Evolutionary conservation across 805 yeast species (phyloP).

Genomic region (Teunomyces kruisii): DNA sequence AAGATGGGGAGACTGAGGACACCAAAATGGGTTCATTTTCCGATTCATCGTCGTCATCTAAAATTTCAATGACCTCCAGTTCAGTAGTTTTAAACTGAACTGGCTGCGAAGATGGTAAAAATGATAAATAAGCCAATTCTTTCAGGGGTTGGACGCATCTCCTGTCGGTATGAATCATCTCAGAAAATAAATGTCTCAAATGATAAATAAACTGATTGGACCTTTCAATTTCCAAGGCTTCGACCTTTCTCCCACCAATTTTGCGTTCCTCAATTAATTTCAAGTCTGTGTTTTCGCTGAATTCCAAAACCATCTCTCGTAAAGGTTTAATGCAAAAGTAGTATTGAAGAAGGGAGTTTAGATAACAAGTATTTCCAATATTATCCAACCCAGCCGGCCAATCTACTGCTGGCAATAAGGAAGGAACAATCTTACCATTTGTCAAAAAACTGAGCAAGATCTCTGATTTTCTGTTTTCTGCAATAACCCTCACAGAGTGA

Average conservation of each 20-base stretch:
- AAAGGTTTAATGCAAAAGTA: conserved; percentile 85
- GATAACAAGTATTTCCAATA: conserved; percentile 92
- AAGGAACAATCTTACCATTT: conserved; percentile 62
- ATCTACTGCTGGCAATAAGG: conserved; percentile 56
- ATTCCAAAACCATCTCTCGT: conserved; percentile 61
- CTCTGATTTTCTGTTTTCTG: conserved; percentile 52
- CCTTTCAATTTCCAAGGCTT: conserved; percentile 73
- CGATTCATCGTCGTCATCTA: conserved; percentile 7
- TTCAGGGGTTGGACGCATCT: conserved; percentile 77
- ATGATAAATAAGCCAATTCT: conserved; percentile 85
- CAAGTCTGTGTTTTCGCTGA: conserved; percentile 36
- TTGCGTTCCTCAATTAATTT: conserved; percentile 42
- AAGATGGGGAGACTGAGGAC: not conserved
- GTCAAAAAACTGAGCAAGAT: conserved; percentile 55
- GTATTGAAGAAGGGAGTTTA: conserved; percentile 87
- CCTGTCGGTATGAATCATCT: conserved; percentile 61
- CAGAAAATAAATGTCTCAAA: conserved; percentile 64
- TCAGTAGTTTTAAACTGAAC: conserved; percentile 52
- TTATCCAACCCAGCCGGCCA: conserved; percentile 94
- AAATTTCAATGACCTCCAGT: conserved; percentile 9
- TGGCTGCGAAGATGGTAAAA: conserved; percentile 66
- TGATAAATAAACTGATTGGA: conserved; percentile 80
- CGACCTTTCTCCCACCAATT: conserved; percentile 84
- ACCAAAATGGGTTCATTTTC: conserved; percentile 3
- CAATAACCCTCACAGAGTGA: conserved; percentile 56